Percentiles rank a stretch among this genome's conserved stretches.
Conservation (phyloP, 306 rosid genomes). For the Fragaria nilgerrensis region DNA sequence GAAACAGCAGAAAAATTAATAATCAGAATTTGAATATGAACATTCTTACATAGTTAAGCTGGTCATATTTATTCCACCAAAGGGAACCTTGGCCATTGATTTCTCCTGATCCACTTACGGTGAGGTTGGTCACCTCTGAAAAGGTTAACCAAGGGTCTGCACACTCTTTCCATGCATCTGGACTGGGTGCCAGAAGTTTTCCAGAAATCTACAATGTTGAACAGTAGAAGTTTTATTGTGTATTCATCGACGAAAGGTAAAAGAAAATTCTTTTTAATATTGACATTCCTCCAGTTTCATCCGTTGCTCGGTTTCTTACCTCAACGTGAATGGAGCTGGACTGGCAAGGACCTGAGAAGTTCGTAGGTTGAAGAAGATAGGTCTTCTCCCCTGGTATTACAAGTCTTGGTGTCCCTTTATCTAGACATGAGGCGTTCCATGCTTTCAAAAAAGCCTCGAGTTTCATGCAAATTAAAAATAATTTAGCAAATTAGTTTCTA, state of each 20-base stretch:
- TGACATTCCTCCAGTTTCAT: neutral
- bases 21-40: neutral
- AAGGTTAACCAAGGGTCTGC: neutral
- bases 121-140: conserved; percentile 2
- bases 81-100: conserved; percentile 8
- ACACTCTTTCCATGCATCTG: neutral
- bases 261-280: too few relatives aligned
- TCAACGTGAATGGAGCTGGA: conserved; percentile 20
- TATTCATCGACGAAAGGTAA: too few relatives aligned
- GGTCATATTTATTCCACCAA: conserved; percentile 10
- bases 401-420: conserved; percentile 20
- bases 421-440: conserved; percentile 35
- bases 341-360: conserved; percentile 37
- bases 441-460: conserved; percentile 36
- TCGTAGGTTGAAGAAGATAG: conserved; percentile 9
- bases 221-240: neutral
- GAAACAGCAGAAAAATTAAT: neutral
- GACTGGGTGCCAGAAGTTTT: conserved; percentile 1
- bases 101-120: conserved; percentile 10
- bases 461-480: neutral
- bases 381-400: conserved; percentile 23
- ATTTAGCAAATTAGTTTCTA: neutral
- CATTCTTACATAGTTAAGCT: neutral
- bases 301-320: neutral
- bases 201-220: conserved; percentile 8